Percentiles rank a stretch among this genome's conserved stretches.
Conservation (phyloP, 1,139 yeast genomes). For the Sugiyamaella xylanicola region DNA sequence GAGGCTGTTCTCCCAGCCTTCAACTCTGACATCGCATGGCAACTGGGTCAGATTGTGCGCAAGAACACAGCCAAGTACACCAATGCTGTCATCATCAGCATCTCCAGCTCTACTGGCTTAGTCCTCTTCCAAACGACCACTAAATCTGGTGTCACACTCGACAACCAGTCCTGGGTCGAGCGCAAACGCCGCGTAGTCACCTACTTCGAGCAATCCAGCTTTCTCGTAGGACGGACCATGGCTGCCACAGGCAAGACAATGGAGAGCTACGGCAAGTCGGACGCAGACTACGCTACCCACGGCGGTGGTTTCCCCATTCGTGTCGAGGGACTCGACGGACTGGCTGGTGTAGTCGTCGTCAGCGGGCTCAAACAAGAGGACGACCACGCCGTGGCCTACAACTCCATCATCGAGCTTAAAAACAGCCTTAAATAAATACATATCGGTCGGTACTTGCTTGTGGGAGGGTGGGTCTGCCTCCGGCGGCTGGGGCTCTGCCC, state of each 20-base stretch:
- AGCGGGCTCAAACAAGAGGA: conserved; percentile 53
- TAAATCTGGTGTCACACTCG: conserved; percentile 49
- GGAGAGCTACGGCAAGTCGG: conserved; percentile 46
- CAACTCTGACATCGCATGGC: conserved; percentile 43
- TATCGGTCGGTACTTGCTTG: too few relatives aligned
- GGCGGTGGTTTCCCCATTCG: conserved; percentile 66
- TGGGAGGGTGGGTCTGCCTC: neutral
- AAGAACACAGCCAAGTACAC: conserved; percentile 31
- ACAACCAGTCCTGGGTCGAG: conserved; percentile 62
- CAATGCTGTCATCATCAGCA: conserved; percentile 53
- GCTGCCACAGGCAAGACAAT: conserved; percentile 35
- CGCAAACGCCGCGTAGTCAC: conserved; percentile 56
- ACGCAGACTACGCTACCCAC: conserved; percentile 57
- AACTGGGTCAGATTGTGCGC: conserved; percentile 39
- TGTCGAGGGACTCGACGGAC: conserved; percentile 48
- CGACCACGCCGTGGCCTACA: conserved; percentile 38
- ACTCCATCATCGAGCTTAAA: conserved; percentile 25
- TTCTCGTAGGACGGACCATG: conserved; percentile 54
- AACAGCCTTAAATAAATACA: neutral
- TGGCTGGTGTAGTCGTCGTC: conserved; percentile 58
- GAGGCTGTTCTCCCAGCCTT: conserved; percentile 37
- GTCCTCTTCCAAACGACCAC: conserved; percentile 55
- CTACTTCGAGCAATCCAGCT: conserved; percentile 57
- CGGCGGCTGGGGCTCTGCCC: neutral
- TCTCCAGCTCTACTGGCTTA: conserved; percentile 54